Percentiles rank a stretch among this genome's conserved stretches.
These are phyloP conservation scores for Mycena citricolor DNA, from an alignment of 1,284 basidiomycete genomes.

Conservation along the genomic window DNA sequence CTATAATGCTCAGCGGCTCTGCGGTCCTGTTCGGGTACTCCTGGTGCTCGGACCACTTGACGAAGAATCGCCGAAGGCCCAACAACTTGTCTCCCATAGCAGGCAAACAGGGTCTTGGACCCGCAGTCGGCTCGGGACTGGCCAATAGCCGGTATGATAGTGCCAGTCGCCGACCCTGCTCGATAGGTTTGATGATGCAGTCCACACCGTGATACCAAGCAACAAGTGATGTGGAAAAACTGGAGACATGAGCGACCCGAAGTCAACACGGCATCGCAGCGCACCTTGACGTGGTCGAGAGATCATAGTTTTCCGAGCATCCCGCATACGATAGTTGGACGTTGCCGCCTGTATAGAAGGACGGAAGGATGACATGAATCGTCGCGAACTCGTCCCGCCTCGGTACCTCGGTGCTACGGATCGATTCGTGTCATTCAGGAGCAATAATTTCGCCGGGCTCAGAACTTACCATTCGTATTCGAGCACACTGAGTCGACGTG, in stretches of 20 bases:
- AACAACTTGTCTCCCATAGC: slow-evolving; percentile 17
- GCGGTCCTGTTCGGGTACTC: slow-evolving; percentile 16
- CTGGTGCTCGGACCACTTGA: slow-evolving; percentile 21
- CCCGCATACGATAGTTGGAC: slow-evolving; percentile 21
- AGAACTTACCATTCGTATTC: slow-evolving; percentile 21
- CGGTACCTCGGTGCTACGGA: slow-evolving; percentile 8
- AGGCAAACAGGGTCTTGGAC: slow-evolving; percentile 12
- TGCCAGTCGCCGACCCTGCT: slow-evolving; percentile 20
- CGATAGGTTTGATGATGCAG: slow-evolving; percentile 19
- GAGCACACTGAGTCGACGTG: slow-evolving; percentile 5
- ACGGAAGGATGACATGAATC: slow-evolving; percentile 22
- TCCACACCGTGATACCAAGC: slow-evolving; percentile 23
- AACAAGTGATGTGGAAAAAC: slow-evolving; percentile 21
- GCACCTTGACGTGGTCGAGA: slow-evolving; percentile 22
- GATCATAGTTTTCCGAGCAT: slow-evolving; percentile 19
- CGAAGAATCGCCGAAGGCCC: slow-evolving; percentile 20
- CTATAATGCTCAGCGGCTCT: slow-evolving; percentile 18
- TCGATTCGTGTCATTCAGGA: no score
- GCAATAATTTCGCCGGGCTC: neutral
- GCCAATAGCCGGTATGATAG: slow-evolving; percentile 16
- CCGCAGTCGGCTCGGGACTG: slow-evolving; percentile 4
- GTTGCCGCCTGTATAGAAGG: slow-evolving; percentile 17
- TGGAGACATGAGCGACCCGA: neutral
- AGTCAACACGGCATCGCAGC: neutral
- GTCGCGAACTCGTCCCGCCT: slow-evolving; percentile 17